Evolutionary conservation across 805 yeast genomes (phyloP), one percentile per base, ranked within the genome.

Genomic region (Myxozyma udenii): DNA sequence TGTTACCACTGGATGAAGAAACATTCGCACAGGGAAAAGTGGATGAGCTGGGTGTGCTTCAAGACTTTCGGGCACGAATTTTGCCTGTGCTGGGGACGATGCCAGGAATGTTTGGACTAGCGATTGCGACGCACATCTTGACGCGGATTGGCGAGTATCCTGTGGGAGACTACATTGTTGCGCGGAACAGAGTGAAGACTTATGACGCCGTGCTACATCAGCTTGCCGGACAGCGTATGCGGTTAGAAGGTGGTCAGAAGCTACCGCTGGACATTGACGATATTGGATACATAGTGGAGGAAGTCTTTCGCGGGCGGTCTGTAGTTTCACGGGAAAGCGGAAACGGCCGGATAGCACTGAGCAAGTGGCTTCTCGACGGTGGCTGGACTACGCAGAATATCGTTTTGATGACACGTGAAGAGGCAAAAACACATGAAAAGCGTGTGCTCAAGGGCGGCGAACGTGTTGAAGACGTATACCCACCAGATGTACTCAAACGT

Each of bases 41-140:
- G 33, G 93, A 81, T 58, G 93, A 95, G 67, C 74, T 93, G 40
- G 81, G 95, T 54, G 95, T 96, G 1, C 70, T 93, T 59, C 83
- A 80, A 62, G 89, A 88, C 70, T 93, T 93, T 74, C 78, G 99
- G 61, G 97, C 90, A 9, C 77, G 99, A 62, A 91, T 93, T 42
- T 75, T 93, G 50, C 99, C 99, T 0, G 99, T 93, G 0, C 71
- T 93, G 57, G 98, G 98, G 2, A 87, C 98, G 0, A 81, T 93
- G 84, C 99, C 99, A 1, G 97, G 93, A 7, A 84, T 91, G 70
- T 93, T 93, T 72, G 99, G 98, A 1, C 75, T 93, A 43, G 80
- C 96, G 0, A 78, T 91, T 50, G 95, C 96, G 2, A 85, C 96
- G 0, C 83, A 87, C 70, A 73, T 93, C 21, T 69, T 93, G 32